A percentile compares a stretch with the other conserved stretches of the same genome.
These are phyloP conservation scores for Cucumis sativus DNA, from an alignment of 306 rosid genomes.

Conservation along the genomic window DNA sequence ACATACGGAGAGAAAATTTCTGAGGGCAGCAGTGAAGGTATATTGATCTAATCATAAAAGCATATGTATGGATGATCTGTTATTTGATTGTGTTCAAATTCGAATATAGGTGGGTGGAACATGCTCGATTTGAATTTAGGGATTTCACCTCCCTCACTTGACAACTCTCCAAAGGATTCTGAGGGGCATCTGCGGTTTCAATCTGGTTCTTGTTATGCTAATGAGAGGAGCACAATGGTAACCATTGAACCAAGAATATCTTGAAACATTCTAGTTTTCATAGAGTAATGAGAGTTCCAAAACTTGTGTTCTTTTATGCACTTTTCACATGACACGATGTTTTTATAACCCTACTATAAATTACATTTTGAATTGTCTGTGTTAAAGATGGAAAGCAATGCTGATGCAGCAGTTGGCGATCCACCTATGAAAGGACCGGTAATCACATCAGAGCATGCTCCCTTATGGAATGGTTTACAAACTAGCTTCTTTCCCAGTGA, in stretches of 20 bases:
- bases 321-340: not conserved
- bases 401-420: constrained; percentile 29
- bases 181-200: constrained; percentile 42
- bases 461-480: constrained; percentile 44
- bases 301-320: not conserved
- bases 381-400: constrained; percentile 54
- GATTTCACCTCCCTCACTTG: constrained; percentile 52
- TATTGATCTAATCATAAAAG: not conserved
- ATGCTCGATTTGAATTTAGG: constrained; percentile 92
- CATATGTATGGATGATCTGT: not conserved
- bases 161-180: constrained; percentile 33
- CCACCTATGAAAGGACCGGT: constrained; percentile 48
- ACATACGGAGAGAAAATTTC: constrained; percentile 55
- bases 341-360: not conserved
- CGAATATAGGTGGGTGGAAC: constrained; percentile 42
- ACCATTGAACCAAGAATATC: not conserved
- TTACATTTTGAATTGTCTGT: constrained; percentile 12
- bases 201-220: constrained; percentile 25
- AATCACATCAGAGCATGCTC: constrained; percentile 42
- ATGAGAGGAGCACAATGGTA: constrained; percentile 55
- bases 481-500: constrained; percentile 50
- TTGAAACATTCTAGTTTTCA: not conserved
- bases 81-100: constrained; percentile 5
- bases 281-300: not conserved
- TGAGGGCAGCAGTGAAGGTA: constrained; percentile 50